Conservation (phyloP, 306 rosid genomes). For the Lathyrus tuberosus region DNA sequence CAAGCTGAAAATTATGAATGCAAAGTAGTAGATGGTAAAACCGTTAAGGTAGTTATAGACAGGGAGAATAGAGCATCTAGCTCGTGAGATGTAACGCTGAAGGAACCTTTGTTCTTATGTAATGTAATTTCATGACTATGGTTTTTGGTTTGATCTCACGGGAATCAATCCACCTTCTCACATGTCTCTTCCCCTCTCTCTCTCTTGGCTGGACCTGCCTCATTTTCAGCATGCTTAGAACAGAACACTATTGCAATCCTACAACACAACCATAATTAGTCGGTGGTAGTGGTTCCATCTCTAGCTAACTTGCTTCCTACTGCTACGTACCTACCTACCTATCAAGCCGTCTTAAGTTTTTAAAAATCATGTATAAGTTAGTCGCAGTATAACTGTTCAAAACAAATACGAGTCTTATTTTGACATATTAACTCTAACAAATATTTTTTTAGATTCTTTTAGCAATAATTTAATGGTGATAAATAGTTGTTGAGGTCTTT, state of each 20-base stretch:
- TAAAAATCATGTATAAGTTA: too few species aligned
- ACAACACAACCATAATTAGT: conserved; percentile 36
- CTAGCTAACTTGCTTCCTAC: neutral
- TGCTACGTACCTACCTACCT: neutral
- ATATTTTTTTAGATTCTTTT: too few species aligned
- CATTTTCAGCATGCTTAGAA: too few species aligned
- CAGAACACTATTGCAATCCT: too few species aligned
- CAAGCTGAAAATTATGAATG: neutral
- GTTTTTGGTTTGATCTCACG: conserved; percentile 64
- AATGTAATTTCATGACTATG: conserved; percentile 19
- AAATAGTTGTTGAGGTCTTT: too few species aligned
- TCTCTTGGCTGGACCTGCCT: too few species aligned
- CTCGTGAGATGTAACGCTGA: conserved; percentile 46
- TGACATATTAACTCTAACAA: too few species aligned
- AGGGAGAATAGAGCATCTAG: conserved; percentile 4
- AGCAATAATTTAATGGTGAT: too few species aligned
- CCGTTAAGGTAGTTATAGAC: conserved; percentile 37
- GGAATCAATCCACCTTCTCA: conserved; percentile 72
- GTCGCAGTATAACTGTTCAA: too few species aligned
- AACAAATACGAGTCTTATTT: too few species aligned
- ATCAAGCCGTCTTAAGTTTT: neutral
- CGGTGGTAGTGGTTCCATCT: conserved; percentile 53
- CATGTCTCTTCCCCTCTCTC: conserved; percentile 58
- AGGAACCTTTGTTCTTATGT: conserved; percentile 33
- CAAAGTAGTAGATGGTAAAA: neutral